A percentile compares a stretch with the other conserved stretches of the same genome.
These are phyloP conservation scores for Pleurozium schreberi DNA, from an alignment of 225 moss, liverwort and hornwort species.

Conservation along the genomic window DNA sequence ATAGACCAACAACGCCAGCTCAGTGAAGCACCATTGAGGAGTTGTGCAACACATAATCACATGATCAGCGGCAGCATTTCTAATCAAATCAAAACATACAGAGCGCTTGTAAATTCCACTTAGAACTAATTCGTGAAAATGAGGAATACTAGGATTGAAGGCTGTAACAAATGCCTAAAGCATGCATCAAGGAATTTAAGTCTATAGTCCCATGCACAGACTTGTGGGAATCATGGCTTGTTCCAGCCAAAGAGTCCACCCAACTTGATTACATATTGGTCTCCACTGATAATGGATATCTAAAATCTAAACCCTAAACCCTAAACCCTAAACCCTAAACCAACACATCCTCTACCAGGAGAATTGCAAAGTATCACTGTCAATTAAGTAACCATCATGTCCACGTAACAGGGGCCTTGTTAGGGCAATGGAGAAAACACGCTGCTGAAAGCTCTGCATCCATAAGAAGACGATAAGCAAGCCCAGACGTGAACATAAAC, in stretches of 20 bases:
- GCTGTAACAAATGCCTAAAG: neutral
- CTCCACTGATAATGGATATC: neutral
- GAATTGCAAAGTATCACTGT: too few relatives aligned
- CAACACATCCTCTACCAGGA: slow-evolving; percentile 14
- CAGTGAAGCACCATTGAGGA: neutral
- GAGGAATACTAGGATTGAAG: too few relatives aligned
- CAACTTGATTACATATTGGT: neutral
- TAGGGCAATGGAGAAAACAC: slow-evolving; percentile 41
- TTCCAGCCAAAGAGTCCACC: neutral
- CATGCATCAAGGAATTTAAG: neutral
- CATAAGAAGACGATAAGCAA: neutral
- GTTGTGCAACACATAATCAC: neutral
- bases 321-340: too few relatives aligned
- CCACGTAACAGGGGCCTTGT: slow-evolving; percentile 39
- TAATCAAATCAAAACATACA: neutral
- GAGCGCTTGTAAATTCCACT: neutral
- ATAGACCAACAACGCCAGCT: too few relatives aligned
- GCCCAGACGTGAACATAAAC: neutral
- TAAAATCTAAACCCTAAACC: neutral
- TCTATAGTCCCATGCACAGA: neutral
- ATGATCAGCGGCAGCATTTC: too few relatives aligned
- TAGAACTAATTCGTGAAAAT: neutral
- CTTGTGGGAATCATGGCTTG: neutral
- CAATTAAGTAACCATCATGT: slow-evolving; percentile 11
- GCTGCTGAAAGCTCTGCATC: slow-evolving; percentile 24